Evolutionary conservation across 345 rosid species (phyloP).

Genomic region (Pelargonium nanum): DNA sequence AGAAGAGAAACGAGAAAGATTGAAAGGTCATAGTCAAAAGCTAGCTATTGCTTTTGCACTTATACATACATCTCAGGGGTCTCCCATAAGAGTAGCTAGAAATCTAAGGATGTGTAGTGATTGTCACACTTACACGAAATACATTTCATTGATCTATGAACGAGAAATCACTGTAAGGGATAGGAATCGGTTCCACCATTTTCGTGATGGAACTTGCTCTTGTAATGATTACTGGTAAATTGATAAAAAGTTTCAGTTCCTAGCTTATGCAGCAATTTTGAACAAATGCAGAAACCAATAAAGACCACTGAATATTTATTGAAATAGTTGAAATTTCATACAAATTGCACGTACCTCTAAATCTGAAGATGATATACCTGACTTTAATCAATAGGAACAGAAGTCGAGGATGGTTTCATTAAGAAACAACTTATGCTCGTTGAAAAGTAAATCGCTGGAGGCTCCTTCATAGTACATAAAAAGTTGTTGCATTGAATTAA

Average conservation of each 20-base stretch:
- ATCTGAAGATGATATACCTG: too few relatives aligned
- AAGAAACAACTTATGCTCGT: too few relatives aligned
- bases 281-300: too few relatives aligned
- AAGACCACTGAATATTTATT: too few relatives aligned
- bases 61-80: conserved; percentile 40
- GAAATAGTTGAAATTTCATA: too few relatives aligned
- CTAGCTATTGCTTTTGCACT: conserved; percentile 67
- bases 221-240: conserved; percentile 64
- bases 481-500: too few relatives aligned
- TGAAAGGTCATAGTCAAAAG: conserved; percentile 71
- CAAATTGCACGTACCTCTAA: too few relatives aligned
- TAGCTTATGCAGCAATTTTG: too few relatives aligned
- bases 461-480: too few relatives aligned
- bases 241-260: background rate
- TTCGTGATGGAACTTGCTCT: conserved; percentile 70
- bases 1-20: conserved; percentile 52
- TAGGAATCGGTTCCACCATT: conserved; percentile 58
- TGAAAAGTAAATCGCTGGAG: too few relatives aligned
- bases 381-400: too few relatives aligned
- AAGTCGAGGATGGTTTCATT: too few relatives aligned
- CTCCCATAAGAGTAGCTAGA: conserved; percentile 51
- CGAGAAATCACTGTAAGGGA: conserved; percentile 64
- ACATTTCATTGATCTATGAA: conserved; percentile 45
- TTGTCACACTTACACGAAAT: conserved; percentile 67
- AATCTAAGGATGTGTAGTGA: conserved; percentile 75